phyloP scores from a whole-genome alignment of 2,329 filamentous ascomycete genomes.

The Penicillium rolfsii region DNA sequence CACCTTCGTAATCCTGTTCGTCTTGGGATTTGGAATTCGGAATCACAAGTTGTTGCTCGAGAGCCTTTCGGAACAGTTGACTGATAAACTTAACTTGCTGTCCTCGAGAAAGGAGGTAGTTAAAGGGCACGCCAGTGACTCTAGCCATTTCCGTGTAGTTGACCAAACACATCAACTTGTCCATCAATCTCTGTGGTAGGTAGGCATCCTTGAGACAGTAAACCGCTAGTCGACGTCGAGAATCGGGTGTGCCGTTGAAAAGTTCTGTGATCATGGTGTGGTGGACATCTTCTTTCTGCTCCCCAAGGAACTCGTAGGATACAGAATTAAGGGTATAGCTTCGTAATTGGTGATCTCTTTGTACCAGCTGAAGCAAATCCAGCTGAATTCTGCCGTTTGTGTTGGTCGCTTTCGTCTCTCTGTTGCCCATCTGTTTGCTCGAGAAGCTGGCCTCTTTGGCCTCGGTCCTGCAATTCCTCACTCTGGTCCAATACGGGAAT shows the following conservation, averaged over 20 bases:
- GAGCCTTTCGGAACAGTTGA: conserved; percentile 91
- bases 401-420: conserved; percentile 91
- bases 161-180: conserved; percentile 96
- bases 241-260: conserved; percentile 94
- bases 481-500: conserved; percentile 86
- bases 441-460: conserved; percentile 84
- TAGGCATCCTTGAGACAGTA: conserved; percentile 99
- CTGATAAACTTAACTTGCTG: conserved; percentile 98
- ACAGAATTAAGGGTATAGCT: conserved; percentile 98
- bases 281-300: conserved; percentile 98
- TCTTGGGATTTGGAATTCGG: conserved; percentile 76
- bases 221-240: conserved; percentile 82
- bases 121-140: conserved; percentile 98
- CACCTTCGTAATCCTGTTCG: conserved; percentile 94
- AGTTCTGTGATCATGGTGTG: conserved; percentile 99
- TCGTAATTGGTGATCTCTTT: conserved; percentile 90
- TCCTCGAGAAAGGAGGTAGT: conserved; percentile 84
- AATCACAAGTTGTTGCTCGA: conserved; percentile 91
- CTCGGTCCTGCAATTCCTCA: conserved; percentile 71
- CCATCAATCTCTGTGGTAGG: conserved; percentile 88
- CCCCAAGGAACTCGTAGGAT: conserved; percentile 88
- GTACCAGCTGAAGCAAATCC: conserved; percentile 90
- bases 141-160: conserved; percentile 99
- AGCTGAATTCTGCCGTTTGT: conserved; percentile 92
- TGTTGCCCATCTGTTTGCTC: conserved; percentile 97